Evolutionary conservation across 2,329 filamentous ascomycete species (phyloP), one percentile per base, ranked within the genome.

Genomic region (Colletotrichum neosansevieriae): DNA sequence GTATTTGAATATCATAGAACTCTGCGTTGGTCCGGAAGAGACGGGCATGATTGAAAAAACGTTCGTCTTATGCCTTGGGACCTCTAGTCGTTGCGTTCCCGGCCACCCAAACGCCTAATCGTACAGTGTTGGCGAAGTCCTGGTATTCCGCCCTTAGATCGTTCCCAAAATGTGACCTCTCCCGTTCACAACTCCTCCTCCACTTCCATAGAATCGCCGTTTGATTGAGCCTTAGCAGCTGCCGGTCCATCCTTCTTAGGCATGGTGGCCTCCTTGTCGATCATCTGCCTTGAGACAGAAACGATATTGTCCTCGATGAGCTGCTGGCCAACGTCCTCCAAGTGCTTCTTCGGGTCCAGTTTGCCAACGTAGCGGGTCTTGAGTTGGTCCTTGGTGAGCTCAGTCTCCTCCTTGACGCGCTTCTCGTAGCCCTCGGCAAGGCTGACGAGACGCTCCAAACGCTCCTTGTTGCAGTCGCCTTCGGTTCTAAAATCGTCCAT

Each of bases 271-370:
- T 99, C 96, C 84, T 98, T 98, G 84, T 98, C 96, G 76, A 99
- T 98, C 95, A 99, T 98, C 81, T 98, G 96, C 79, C 95, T 88
- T 72, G 94, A 97, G n/a, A 99, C 94, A 3, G 94, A 93, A 12
- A 99, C 96, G 72, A 99, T 99, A 82, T 99, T 99, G 87, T 99
- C 96, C 83, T 99, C 97, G 76, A 99, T 98, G 72, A 98, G 88
- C 79, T 97, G 91, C 82, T 98, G 94, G 63, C 96, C 96, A 53
- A 99, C 93, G 74, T 97, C 94, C 81, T 98, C 94, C 77, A 99
- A 88, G 80, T 99, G 97, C 86, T 99, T 99, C 91, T 99, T 99
- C 65, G 96, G 96, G 77, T 99, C 96, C 66, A 98, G 90, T 85
- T 99, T 99, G 81, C 96, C 96, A 40, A 99, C 96, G 80, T 99